These are phyloP conservation scores for Phialophora expanda DNA, from an alignment of 2,329 filamentous ascomycete species.

Conservation along the genomic window DNA sequence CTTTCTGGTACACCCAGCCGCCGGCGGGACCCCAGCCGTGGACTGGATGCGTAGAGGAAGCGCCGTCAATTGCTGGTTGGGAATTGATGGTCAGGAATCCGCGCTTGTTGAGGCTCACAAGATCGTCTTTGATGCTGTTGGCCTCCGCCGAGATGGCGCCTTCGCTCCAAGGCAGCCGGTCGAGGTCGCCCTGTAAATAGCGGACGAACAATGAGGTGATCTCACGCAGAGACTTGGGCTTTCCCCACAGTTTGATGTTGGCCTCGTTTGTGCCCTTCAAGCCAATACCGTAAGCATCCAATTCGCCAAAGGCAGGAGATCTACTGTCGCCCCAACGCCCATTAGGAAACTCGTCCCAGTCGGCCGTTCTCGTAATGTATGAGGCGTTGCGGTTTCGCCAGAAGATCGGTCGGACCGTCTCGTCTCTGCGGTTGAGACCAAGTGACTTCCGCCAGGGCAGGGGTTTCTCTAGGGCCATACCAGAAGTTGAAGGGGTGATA, in stretches of 20 bases:
- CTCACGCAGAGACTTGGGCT: conserved; percentile 78
- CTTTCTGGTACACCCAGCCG: conserved; percentile 98
- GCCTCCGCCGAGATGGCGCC: conserved; percentile 82
- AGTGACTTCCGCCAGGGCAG: conserved; percentile 96
- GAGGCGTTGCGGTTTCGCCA: conserved; percentile 97
- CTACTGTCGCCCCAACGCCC: conserved; percentile 97
- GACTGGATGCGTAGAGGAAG: conserved; percentile 81
- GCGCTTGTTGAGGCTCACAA: conserved; percentile 81
- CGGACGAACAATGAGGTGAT: conserved; percentile 81
- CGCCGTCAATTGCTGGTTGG: conserved; percentile 90
- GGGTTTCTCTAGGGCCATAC: conserved; percentile 82
- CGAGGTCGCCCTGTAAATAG: conserved; percentile 80
- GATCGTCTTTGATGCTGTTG: conserved; percentile 73
- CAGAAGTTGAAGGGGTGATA: conserved; percentile 72
- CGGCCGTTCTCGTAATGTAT: conserved; percentile 92
- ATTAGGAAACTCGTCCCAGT: conserved; percentile 99
- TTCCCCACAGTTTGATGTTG: conserved; percentile 93
- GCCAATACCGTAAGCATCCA: conserved; percentile 92
- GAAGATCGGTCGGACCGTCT: conserved; percentile 97
- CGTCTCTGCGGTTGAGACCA: conserved; percentile 81
- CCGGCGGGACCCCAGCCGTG: conserved; percentile 95
- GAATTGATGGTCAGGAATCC: conserved; percentile 96
- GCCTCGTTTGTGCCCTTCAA: conserved; percentile 94
- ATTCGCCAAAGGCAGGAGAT: conserved; percentile 92
- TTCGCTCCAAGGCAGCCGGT: conserved; percentile 92